A percentile compares a stretch with the other conserved stretches of the same genome.
These are phyloP conservation scores for Tricholomella constricta DNA, from an alignment of 768 basidiomycete genomes.

Conservation along the genomic window DNA sequence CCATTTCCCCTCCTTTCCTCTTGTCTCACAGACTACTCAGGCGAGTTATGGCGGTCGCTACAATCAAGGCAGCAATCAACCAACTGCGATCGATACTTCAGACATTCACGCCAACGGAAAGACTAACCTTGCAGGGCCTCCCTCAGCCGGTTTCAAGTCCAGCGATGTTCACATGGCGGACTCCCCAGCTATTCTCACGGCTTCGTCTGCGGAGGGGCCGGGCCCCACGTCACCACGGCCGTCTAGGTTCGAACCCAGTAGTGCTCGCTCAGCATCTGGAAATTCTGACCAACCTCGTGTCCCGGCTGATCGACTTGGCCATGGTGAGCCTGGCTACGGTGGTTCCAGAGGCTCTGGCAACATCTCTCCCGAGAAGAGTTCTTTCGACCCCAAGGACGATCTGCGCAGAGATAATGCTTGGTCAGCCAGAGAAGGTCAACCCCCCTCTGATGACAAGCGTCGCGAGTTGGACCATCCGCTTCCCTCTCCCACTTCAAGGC, in stretches of 20 bases:
- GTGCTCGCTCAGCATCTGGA: slow-evolving; percentile 9
- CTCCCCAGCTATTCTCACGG: slow-evolving; percentile 7
- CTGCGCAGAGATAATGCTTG: slow-evolving; percentile 25
- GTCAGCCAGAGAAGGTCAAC: slow-evolving; percentile 27
- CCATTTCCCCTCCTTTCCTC: slow-evolving; percentile 14
- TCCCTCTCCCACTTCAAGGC: slow-evolving; percentile 14
- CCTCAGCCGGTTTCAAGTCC: slow-evolving; percentile 15
- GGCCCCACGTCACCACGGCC: slow-evolving; percentile 10
- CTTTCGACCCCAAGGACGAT: slow-evolving; percentile 31
- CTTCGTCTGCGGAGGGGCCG: slow-evolving; percentile 11
- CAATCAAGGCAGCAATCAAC: slow-evolving; percentile 19
- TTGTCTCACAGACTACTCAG: slow-evolving; percentile 20
- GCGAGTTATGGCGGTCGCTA: slow-evolving; percentile 26
- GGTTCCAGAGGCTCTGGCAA: slow-evolving; percentile 24
- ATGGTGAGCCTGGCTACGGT: slow-evolving; percentile 31
- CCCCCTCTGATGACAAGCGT: slow-evolving; percentile 31
- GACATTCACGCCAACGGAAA: slow-evolving; percentile 25
- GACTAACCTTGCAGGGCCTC: slow-evolving; percentile 18
- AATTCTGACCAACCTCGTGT: slow-evolving; percentile 15
- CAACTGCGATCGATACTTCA: slow-evolving; percentile 23
- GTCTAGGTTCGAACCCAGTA: slow-evolving; percentile 15
- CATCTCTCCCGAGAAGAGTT: slow-evolving; percentile 23
- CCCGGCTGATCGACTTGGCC: slow-evolving; percentile 20
- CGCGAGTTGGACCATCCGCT: slow-evolving; percentile 26
- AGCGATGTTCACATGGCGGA: slow-evolving; percentile 18